A percentile compares a stretch with the other conserved stretches of the same genome.
These are phyloP conservation scores for Spathaspora boniae DNA, from an alignment of 805 yeast genomes.

Conservation along the genomic window DNA sequence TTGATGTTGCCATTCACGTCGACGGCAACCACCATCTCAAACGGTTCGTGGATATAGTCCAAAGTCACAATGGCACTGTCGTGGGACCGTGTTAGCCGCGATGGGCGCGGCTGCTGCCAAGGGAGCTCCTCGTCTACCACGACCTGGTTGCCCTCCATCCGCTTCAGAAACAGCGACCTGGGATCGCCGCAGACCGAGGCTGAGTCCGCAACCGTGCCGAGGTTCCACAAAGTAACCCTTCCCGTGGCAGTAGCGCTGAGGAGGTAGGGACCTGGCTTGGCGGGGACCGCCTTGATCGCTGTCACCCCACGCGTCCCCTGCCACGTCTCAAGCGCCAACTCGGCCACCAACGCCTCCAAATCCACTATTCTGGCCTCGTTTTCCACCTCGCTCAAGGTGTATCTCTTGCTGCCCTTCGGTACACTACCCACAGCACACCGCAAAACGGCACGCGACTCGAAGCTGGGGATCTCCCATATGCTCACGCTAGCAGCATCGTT, in stretches of 20 bases:
- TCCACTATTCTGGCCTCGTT: no score
- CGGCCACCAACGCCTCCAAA: no score
- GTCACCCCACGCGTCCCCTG: constrained; percentile 2
- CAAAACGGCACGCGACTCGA: constrained; percentile 47
- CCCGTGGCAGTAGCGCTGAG: constrained; percentile 25
- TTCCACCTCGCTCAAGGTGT: no score
- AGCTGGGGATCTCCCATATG: constrained; percentile 71
- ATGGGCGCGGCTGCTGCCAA: background rate
- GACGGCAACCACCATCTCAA: constrained; percentile 58
- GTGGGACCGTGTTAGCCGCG: background rate
- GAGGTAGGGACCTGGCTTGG: constrained; percentile 11
- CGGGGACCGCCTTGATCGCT: background rate
- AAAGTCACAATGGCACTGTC: no score
- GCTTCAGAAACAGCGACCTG: constrained; percentile 5
- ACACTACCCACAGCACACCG: constrained; percentile 15
- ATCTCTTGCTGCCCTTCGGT: no score
- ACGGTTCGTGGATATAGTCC: constrained; percentile 45
- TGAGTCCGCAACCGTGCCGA: constrained; percentile 15
- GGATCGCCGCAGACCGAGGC: constrained; percentile 9
- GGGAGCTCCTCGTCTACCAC: constrained; percentile 4
- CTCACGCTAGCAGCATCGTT: constrained; percentile 44
- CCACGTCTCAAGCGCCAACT: constrained; percentile 18
- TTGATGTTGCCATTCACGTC: constrained; percentile 67
- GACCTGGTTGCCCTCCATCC: background rate
- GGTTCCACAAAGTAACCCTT: constrained; percentile 28